Base-by-base conservation (phyloP, 768 basidiomycete genomes). In the Tylopilus subfusipes region DNA sequence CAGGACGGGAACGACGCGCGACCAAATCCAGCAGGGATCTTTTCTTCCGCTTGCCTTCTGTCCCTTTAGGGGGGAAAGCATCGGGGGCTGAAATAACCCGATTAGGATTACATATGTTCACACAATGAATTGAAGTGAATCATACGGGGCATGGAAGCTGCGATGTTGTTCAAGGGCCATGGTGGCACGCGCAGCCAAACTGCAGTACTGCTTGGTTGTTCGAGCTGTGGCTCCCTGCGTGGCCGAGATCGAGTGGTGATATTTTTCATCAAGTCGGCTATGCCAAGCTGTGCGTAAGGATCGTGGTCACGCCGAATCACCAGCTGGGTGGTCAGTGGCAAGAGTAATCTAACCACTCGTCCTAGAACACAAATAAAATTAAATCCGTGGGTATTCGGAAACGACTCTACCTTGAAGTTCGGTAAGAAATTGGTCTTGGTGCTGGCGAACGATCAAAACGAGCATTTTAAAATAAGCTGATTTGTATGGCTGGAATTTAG, bases 391-490 rank as follows among this genome's bases (percentile, higher is more conserved):
- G 33, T 33, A 22, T 45, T 38, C 10, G n/a, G 29, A 42, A 38
- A 27, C 5, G 29, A 52, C 7, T 46, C 31, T 67, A 61, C 69
- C 71, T 50, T 53, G 63, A 10, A 72, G 58, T 14, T 72, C 71
- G 0, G 34, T 13, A 19, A 48, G 45, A 60, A 69, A 71, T 39
- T 54, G 56, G 16, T 55, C 42, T 25, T 70, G 63, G 29, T 73
- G 75, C 45, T 68, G 66, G 56, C 75, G 68, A 18, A 66, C 47
- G 13, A 79, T 62, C 58, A 76, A 67, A 39, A 71, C 68, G 39
- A 84, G 70, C 52, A 82, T 66, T 56, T 73, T 74, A 63, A 80
- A 73, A 67, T 83, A 84, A 16, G 73, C 74, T 36, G 68, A 63
- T 68, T 82, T 83, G 68, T 75, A 72, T 12, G 70, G 72, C 38